Conservation (phyloP, 352 stramenopile genomes). For the Pythium volutum region DNA sequence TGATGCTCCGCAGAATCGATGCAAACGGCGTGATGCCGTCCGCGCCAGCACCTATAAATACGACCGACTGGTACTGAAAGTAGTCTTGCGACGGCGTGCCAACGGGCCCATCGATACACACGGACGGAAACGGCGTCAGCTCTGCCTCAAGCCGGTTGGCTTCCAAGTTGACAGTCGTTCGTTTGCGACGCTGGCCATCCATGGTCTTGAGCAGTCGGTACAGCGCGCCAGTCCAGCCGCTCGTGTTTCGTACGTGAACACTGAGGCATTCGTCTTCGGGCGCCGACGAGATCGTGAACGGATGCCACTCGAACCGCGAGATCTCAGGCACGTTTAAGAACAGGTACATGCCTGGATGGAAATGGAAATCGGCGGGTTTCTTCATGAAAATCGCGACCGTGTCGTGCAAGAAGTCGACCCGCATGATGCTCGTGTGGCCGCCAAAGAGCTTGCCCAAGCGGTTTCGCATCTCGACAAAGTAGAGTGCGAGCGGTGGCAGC, state of each 20-base stretch:
- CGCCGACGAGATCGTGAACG: constrained; percentile 87
- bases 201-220: constrained; percentile 46
- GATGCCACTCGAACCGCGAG: constrained; percentile 83
- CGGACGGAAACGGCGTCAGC: constrained; percentile 38
- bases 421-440: constrained; percentile 43
- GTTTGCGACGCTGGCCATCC: constrained; percentile 25
- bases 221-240: constrained; percentile 64
- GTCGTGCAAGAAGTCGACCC: constrained; percentile 50
- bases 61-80: constrained; percentile 48
- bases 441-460: constrained; percentile 52
- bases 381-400: constrained; percentile 64
- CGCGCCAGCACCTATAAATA: constrained; percentile 70
- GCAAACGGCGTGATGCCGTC: constrained; percentile 64
- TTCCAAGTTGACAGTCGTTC: constrained; percentile 27
- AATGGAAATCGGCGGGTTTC: constrained; percentile 55
- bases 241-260: constrained; percentile 64
- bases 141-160: constrained; percentile 24
- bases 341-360: constrained; percentile 76
- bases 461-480: constrained; percentile 61
- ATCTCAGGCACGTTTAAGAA: constrained; percentile 81
- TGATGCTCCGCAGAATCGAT: constrained; percentile 65
- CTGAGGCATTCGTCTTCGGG: constrained; percentile 66
- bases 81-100: constrained; percentile 66
- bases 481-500: constrained; percentile 50
- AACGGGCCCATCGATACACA: constrained; percentile 61